These are phyloP conservation scores for Lactarius sanguifluus DNA, from an alignment of 768 basidiomycete genomes.

Conservation along the genomic window DNA sequence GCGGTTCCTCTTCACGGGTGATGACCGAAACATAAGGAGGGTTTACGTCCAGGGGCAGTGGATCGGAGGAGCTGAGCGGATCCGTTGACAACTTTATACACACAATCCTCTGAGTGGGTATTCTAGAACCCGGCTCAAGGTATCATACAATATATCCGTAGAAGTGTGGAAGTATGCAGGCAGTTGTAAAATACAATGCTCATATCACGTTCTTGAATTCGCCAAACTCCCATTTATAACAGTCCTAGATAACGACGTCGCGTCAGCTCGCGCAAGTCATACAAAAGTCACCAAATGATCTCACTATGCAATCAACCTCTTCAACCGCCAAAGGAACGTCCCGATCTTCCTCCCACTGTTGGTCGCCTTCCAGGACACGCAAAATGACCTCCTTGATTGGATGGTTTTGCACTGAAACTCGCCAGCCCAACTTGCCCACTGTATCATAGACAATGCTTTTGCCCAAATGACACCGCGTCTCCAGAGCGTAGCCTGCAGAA, in stretches of 20 bases:
- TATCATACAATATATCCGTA: conserved; percentile 7
- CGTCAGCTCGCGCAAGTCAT: not conserved
- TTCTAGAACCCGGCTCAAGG: not conserved
- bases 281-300: conserved; percentile 26
- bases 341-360: conserved; percentile 45
- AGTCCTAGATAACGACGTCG: conserved; percentile 51
- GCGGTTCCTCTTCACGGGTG: conserved; percentile 82
- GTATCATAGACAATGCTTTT: conserved; percentile 66
- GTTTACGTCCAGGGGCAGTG: conserved; percentile 83
- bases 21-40: conserved; percentile 75
- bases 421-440: conserved; percentile 61
- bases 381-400: conserved; percentile 55
- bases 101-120: not conserved
- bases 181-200: not conserved
- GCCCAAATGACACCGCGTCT: conserved; percentile 63
- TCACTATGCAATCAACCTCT: conserved; percentile 64
- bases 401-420: conserved; percentile 55
- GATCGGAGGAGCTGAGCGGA: conserved; percentile 66
- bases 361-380: conserved; percentile 51
- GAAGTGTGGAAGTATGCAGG: conserved; percentile 7
- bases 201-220: conserved; percentile 39
- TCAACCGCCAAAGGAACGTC: conserved; percentile 57
- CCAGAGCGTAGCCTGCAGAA: conserved; percentile 64
- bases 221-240: conserved; percentile 75
- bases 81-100: conserved; percentile 2